Base-by-base conservation (phyloP, 2,329 filamentous ascomycete genomes). In the Sporothrix pseudoabietina region DNA sequence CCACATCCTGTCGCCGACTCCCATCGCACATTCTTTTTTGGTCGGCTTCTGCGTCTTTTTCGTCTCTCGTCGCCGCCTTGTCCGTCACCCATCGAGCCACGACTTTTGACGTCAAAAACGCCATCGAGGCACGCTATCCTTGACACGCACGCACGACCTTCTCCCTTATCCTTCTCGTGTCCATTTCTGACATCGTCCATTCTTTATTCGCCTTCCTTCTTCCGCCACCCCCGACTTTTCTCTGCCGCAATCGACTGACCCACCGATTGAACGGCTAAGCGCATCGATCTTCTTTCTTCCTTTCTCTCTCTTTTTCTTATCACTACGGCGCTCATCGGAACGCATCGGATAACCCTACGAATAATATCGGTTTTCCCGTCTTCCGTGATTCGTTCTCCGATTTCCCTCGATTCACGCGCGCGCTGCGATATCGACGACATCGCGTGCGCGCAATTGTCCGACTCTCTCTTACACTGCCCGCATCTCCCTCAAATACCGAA, bases 401-500 rank as follows among this genome's bases (percentile, higher is more conserved):
- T 10, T 19, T 22, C 22, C 35, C 26, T 8, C 32, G 14, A 35
- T 19, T 5, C 35, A n/a, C 52, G 16, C 35, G 16, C 63, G 39
- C 41, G 32, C 16, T n/a, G 63, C 41, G 63, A 49, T 32, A 19
- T 19, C 9, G 52, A 55, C 16, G 32, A 39, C 10, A 71, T 72
- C 59, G 71, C 74, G 71, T 71, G 71, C 69, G 74, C 73, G 55
- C 57, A 41, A 1, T 71, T 44, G 39, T 79, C 44, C 44, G 44
- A 19, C 22, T 22, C 30, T n/a, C 26, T 5, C 9, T n/a, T 55
- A 26, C 12, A 14, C 22, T 26, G 4, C 22, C 22, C 52, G n/a
- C 10, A 22, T 55, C 47, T 80, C 75, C 72, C 65, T 76, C 77
- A 76, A 79, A 75, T 77, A 72, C 76, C 78, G 79, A 77, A 79